Conservation (phyloP, 345 rosid genomes). For the Capsella bursapastoris region DNA sequence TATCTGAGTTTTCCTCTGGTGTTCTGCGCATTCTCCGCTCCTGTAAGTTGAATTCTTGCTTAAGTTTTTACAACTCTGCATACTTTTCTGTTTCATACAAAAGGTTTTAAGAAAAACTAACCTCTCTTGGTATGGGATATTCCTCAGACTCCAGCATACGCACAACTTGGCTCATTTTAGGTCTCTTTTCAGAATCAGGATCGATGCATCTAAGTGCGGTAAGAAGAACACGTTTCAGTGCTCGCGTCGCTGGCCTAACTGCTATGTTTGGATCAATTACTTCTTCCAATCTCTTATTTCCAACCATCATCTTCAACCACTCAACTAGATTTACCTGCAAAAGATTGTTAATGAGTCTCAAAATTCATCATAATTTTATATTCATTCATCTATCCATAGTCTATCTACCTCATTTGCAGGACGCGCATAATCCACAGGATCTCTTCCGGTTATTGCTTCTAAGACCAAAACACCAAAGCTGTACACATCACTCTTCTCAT, state of each 20-base stretch:
- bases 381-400: neutral
- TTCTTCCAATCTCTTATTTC: constrained; percentile 79
- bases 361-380: neutral
- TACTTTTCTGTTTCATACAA: neutral
- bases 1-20: constrained; percentile 81
- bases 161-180: constrained; percentile 96
- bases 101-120: constrained; percentile 28
- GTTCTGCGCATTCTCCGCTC: constrained; percentile 79
- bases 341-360: constrained; percentile 4
- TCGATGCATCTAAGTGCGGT: constrained; percentile 97
- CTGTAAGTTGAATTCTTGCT: constrained; percentile 49
- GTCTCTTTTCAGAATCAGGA: constrained; percentile 88
- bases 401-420: constrained; percentile 73
- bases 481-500: constrained; percentile 97
- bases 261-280: constrained; percentile 89
- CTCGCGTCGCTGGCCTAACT: constrained; percentile 76
- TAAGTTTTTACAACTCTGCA: constrained; percentile 9
- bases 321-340: constrained; percentile 91
- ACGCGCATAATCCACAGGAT: constrained; percentile 96
- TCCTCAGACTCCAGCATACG: constrained; percentile 98
- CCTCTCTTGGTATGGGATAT: constrained; percentile 96
- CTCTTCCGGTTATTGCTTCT: constrained; percentile 95
- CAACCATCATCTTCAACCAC: constrained; percentile 99
- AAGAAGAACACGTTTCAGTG: constrained; percentile 82
- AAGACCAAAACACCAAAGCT: constrained; percentile 93